A percentile compares a stretch with the other conserved stretches of the same genome.
phyloP scores from a whole-genome alignment of 202 grass and related monocot genomes.

The Zoysia matrella region DNA sequence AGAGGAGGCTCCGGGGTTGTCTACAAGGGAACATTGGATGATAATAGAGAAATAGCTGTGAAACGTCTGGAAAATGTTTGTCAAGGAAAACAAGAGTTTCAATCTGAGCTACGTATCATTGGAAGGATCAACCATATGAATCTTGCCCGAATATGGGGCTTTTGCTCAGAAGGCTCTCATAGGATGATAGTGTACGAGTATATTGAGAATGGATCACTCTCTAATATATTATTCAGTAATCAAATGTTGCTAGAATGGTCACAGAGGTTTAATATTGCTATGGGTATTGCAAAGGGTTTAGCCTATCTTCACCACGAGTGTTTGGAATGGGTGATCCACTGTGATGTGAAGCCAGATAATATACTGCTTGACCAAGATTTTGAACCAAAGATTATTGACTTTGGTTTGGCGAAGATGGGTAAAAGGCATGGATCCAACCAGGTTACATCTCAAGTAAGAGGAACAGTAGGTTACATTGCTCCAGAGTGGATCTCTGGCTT shows the following conservation, averaged over 20 bases:
- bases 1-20: neutral
- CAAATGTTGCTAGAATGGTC: constrained; percentile 38
- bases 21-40: neutral
- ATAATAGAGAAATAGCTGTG: neutral
- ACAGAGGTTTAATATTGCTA: constrained; percentile 39
- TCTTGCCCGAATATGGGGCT: constrained; percentile 48
- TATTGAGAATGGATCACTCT: constrained; percentile 46
- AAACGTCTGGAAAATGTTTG: constrained; percentile 18
- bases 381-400: constrained; percentile 45
- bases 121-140: constrained; percentile 46
- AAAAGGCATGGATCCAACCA: constrained; percentile 29
- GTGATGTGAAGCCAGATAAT: constrained; percentile 52
- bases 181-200: constrained; percentile 51
- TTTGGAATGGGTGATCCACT: constrained; percentile 54
- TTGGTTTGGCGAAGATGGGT: constrained; percentile 40
- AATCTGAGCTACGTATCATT: constrained; percentile 21
- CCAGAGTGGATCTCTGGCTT: constrained; percentile 53
- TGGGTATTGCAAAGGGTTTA: constrained; percentile 45
- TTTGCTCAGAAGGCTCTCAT: constrained; percentile 46
- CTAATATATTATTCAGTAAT: constrained; percentile 40
- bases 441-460: constrained; percentile 41
- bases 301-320: constrained; percentile 59
- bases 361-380: constrained; percentile 47
- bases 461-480: constrained; percentile 54
- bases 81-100: constrained; percentile 20